Percentiles rank a stretch among this genome's conserved stretches.
Conservation (phyloP, 441 rosid species). For the Euphorbia schlechtendalii region DNA sequence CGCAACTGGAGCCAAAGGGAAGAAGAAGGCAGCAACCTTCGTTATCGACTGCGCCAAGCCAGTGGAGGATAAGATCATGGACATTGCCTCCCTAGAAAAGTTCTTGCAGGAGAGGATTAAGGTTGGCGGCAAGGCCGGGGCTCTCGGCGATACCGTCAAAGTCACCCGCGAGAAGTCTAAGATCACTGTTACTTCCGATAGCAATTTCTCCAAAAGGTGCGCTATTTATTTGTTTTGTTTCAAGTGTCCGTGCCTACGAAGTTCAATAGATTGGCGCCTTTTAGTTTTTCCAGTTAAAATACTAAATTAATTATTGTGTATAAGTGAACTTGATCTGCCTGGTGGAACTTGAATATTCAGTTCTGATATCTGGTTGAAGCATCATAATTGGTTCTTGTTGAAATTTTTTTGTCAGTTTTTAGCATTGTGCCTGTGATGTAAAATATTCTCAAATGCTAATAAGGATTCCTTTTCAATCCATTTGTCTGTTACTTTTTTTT, state of each 20-base stretch:
- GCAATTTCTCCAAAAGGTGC: constrained; percentile 20
- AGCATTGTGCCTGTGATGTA: no score
- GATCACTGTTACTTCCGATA: constrained; percentile 27
- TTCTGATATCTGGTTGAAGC: no score
- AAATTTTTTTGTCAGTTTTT: no score
- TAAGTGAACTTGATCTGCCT: background rate
- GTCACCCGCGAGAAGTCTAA: constrained; percentile 51
- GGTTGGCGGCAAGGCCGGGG: constrained; percentile 78
- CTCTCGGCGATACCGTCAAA: constrained; percentile 54
- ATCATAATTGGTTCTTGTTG: no score
- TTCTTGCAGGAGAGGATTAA: constrained; percentile 81
- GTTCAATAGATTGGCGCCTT: background rate
- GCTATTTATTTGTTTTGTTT: background rate
- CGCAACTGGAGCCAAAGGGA: constrained; percentile 30
- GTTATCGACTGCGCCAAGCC: constrained; percentile 74
- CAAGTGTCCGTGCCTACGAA: background rate
- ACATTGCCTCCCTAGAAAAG: constrained; percentile 75
- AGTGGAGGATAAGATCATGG: constrained; percentile 84
- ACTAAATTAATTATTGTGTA: background rate
- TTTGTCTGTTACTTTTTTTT: no score
- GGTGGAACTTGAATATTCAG: no score
- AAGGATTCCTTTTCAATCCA: no score
- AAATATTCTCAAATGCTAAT: no score
- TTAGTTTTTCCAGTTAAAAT: background rate
- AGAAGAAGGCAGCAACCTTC: constrained; percentile 64